Evolutionary conservation across 1,284 basidiomycete genomes (phyloP).

Genomic region (Cutaneotrichosporon dermatis): DNA sequence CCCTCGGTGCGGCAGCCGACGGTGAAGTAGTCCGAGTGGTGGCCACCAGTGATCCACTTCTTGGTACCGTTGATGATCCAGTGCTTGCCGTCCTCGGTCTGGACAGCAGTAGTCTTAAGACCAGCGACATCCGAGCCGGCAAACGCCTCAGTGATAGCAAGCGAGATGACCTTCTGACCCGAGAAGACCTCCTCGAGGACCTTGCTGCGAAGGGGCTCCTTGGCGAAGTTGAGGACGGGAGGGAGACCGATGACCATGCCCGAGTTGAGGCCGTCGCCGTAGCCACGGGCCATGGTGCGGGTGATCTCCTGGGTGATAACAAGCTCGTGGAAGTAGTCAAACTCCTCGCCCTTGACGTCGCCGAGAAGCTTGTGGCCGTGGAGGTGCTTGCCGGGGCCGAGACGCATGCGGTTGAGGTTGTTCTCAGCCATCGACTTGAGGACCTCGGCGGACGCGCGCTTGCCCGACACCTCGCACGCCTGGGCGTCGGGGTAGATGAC

Average conservation of each 20-base stretch:
- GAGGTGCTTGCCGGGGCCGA: slow-evolving; percentile 75
- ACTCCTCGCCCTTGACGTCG: slow-evolving; percentile 82
- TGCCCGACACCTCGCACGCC: slow-evolving; percentile 70
- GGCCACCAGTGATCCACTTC: slow-evolving; percentile 88
- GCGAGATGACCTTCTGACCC: slow-evolving; percentile 62
- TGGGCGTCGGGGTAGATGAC: slow-evolving; percentile 54
- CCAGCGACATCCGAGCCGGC: slow-evolving; percentile 88
- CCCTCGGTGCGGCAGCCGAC: slow-evolving; percentile 53
- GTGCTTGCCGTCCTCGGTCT: slow-evolving; percentile 70
- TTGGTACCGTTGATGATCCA: slow-evolving; percentile 83
- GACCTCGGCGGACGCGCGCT: slow-evolving; percentile 54
- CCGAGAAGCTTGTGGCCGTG: slow-evolving; percentile 76
- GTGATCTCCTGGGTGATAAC: slow-evolving; percentile 82
- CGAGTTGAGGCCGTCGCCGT: slow-evolving; percentile 71
- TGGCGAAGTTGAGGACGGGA: slow-evolving; percentile 57
- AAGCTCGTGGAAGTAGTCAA: slow-evolving; percentile 70
- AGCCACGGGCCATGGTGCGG: slow-evolving; percentile 73
- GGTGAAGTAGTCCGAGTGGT: slow-evolving; percentile 49
- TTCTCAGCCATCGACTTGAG: slow-evolving; percentile 54
- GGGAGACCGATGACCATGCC: slow-evolving; percentile 71
- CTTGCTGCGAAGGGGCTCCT: slow-evolving; percentile 56
- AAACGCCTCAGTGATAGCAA: slow-evolving; percentile 84
- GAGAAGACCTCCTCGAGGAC: slow-evolving; percentile 75
- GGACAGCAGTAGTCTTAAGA: slow-evolving; percentile 72
- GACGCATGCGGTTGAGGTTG: slow-evolving; percentile 81